Percentiles rank a stretch among this genome's conserved stretches.
phyloP scores from a whole-genome alignment of 2,329 filamentous ascomycete genomes.

The Apiospora malaysiana region DNA sequence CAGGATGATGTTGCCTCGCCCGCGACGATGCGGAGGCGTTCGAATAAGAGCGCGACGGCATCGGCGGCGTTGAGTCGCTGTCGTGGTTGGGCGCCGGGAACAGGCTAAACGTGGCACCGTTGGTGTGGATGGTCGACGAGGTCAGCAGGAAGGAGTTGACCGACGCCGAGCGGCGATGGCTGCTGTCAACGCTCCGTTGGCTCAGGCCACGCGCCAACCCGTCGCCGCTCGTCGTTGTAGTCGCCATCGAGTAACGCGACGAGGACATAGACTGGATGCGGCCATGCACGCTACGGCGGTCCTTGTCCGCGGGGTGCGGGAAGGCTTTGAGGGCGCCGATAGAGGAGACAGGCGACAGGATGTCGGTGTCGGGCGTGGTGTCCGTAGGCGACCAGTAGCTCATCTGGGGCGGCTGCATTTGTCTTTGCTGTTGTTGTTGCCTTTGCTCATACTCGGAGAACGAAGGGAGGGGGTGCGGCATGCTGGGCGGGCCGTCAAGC shows the following conservation, averaged over 20 bases:
- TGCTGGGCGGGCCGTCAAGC: background rate
- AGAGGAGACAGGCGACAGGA: background rate
- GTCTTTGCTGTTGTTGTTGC: background rate
- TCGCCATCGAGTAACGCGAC: background rate
- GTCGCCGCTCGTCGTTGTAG: background rate
- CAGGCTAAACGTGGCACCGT: conserved; percentile 10
- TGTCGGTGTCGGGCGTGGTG: background rate
- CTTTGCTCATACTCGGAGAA: background rate
- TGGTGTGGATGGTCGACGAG: background rate
- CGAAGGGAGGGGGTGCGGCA: background rate
- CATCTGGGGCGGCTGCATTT: background rate
- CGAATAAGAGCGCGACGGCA: background rate
- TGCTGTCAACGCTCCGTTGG: background rate
- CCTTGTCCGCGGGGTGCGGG: background rate
- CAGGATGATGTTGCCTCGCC: background rate
- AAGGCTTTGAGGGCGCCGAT: background rate
- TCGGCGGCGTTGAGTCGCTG: background rate
- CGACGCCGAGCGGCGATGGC: background rate
- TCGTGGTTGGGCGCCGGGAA: background rate
- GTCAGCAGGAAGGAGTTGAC: conserved; percentile 3
- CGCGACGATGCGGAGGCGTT: background rate
- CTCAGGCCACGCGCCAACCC: background rate
- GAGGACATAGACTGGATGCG: background rate
- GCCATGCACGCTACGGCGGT: background rate
- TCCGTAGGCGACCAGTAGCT: background rate